Base-by-base conservation (phyloP, 2,329 filamentous ascomycete species). In the Venturia pyrina region DNA sequence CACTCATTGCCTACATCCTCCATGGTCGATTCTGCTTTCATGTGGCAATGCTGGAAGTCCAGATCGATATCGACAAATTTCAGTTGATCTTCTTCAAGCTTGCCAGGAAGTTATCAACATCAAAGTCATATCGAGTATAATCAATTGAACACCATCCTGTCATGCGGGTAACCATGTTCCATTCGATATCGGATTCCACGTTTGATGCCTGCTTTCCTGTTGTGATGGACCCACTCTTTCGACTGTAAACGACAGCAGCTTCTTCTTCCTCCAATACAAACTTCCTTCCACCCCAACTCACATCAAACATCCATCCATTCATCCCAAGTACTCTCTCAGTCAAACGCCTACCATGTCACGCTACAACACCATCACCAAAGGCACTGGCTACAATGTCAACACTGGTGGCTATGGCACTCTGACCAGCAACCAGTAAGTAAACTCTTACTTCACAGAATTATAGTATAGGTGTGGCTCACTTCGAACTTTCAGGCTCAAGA, bases 401-500 rank as follows among this genome's bases (percentile, higher is more conserved):
- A 59, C 53, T n/a, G 28, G 53, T 8, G 28, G 7, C 28, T 59
- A 59, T 37, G 53, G 53, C 53, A 37, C n/a, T 59, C 32, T 59
- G 53, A 59, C 28, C 8, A 5, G 3, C 28, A 59, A 59, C 32
- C 53, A 59, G 53, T 37, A 37, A 59, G 53, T 59, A 24, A 37
- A 59, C 21, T 24, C 15, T 15, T 7, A 4, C 15, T 3, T 37
- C 28, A 59, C 15, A 13, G 32, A 11, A 19, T 34, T 8, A 19
- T 40, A 13, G 1, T n/a, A 50, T 4, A n/a, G 17, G 4, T 6
- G 28, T 59, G 32, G 50, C 53, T 59, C 28, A 59, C 28, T 37
- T 13, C 7, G 7, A 15, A 59, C 53, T 59, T 37, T 15, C 43
- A 73, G 72, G 37, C 69, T 73, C 17, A 66, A 69, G 24, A 50